Base-by-base conservation (phyloP, 2,329 filamentous ascomycete genomes). In the Alternaria novae-zelandiae region DNA sequence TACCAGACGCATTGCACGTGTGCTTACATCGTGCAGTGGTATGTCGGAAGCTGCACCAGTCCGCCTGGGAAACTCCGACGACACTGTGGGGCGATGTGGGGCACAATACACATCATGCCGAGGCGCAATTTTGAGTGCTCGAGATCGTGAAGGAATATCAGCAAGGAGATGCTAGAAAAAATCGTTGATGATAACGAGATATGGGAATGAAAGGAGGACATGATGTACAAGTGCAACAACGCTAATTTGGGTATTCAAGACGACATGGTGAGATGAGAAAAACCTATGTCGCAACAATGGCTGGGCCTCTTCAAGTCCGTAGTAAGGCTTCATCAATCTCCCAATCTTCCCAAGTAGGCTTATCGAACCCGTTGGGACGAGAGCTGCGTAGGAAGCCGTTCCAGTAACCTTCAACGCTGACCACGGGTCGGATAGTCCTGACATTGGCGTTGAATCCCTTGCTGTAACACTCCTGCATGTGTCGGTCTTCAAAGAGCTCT, bases 281-380 rank as follows among this genome's bases (percentile, higher is more conserved):
- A 6, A 20, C 8, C 36, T 11, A 10, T 41, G 28, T 25, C 36
- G 20, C 28, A 53, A 15, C 15, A 50, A 20, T n/a, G 7, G 45
- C 54, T 23, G n/a, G 23, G 23, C 26, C 11, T 23, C 15, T 36
- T 72, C 57, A 78, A 28, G 63, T 53, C 59, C 67, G 72, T 51
- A 81, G 49, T 72, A 81, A 77, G 47, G 76, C 79, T 32, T 78
- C 72, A 56, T 81, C 80, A n/a, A 82, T 73, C 62, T 82, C 79
- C 80, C 80, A 82, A n/a, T 70, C 77, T 17, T 81, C 75, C 86
- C 86, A 87, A 13, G 75, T 82, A 5, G 85, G 78, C 44, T 72
- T 70, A 74, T 87, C 85, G 30, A 78, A 82, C 3, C 85, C 86
- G 74, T 87, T 87, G 5, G 86, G 85, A 60, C 84, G 80, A 63